Evolutionary conservation across 768 basidiomycete genomes (phyloP).

Genomic region (Collybia sp.): DNA sequence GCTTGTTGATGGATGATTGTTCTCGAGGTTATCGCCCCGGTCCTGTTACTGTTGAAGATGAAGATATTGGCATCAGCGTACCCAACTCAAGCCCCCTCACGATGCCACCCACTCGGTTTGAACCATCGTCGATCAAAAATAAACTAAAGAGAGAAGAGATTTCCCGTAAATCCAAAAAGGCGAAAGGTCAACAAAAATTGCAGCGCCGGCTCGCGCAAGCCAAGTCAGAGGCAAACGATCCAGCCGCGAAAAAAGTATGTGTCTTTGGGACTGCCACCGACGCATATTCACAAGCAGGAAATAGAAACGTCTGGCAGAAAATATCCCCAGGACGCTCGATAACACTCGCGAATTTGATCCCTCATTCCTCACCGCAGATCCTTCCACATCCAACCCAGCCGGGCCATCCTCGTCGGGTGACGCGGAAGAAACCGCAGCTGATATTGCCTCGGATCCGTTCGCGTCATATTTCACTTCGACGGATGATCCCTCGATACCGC

Average conservation of each 20-base stretch:
- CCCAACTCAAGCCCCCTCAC: not conserved
- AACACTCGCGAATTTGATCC: constrained; percentile 87
- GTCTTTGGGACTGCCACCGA: not conserved
- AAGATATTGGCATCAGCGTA: constrained; percentile 75
- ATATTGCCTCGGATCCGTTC: constrained; percentile 73
- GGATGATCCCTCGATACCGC: constrained; percentile 67
- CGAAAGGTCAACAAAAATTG: constrained; percentile 77
- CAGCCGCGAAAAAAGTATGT: constrained; percentile 71
- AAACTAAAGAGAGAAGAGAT: constrained; percentile 85
- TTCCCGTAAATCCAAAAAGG: constrained; percentile 65
- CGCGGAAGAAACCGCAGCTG: constrained; percentile 56
- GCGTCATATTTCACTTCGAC: constrained; percentile 69
- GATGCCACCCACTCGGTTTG: constrained; percentile 57
- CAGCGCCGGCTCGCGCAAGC: constrained; percentile 74
- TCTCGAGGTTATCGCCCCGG: too few species aligned
- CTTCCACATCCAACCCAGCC: constrained; percentile 18
- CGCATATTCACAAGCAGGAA: not conserved
- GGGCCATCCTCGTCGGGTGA: constrained; percentile 33
- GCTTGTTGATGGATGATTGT: too few species aligned
- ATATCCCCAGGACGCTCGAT: constrained; percentile 89
- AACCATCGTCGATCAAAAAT: constrained; percentile 75
- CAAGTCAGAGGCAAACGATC: constrained; percentile 73
- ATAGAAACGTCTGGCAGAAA: constrained; percentile 79
- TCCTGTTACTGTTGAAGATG: constrained; percentile 45
- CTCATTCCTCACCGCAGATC: constrained; percentile 55